phyloP scores from a whole-genome alignment of 2,329 filamentous ascomycete genomes.

The Mollisia scopiformis region DNA sequence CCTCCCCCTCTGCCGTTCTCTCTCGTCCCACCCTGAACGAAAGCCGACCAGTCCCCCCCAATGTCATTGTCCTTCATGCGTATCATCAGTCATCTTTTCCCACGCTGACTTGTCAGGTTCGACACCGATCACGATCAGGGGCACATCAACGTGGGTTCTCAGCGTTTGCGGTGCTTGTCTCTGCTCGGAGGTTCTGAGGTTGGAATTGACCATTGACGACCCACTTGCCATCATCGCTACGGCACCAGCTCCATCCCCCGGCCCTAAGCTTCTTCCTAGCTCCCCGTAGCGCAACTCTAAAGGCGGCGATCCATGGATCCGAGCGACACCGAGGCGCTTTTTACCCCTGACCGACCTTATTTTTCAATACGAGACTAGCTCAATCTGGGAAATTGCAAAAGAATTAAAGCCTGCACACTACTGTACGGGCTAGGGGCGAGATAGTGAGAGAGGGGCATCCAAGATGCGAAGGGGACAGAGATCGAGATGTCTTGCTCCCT shows the following conservation, averaged over 20 bases:
- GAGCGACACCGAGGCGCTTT: neutral
- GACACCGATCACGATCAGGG: constrained; percentile 1
- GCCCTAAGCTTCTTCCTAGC: neutral
- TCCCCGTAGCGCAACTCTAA: neutral
- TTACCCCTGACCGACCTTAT: constrained; percentile 2
- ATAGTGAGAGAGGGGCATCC: neutral
- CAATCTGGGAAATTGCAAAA: neutral
- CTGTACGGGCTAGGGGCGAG: too few relatives aligned
- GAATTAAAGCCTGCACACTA: neutral
- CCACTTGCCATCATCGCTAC: neutral
- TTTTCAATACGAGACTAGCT: neutral
- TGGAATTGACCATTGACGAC: neutral
- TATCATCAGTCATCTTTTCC: too few relatives aligned
- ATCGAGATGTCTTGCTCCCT: neutral
- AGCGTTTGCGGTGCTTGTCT: neutral
- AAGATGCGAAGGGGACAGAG: neutral
- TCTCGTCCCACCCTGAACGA: neutral
- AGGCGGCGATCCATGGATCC: neutral
- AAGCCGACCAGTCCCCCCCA: too few relatives aligned
- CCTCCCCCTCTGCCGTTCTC: neutral
- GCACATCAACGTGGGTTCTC: neutral
- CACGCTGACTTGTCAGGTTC: too few relatives aligned
- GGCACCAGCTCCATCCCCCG: neutral
- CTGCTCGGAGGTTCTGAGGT: neutral
- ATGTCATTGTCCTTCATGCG: too few relatives aligned